Base-by-base conservation (phyloP, 345 rosid genomes). In the Triadica sebifera region DNA sequence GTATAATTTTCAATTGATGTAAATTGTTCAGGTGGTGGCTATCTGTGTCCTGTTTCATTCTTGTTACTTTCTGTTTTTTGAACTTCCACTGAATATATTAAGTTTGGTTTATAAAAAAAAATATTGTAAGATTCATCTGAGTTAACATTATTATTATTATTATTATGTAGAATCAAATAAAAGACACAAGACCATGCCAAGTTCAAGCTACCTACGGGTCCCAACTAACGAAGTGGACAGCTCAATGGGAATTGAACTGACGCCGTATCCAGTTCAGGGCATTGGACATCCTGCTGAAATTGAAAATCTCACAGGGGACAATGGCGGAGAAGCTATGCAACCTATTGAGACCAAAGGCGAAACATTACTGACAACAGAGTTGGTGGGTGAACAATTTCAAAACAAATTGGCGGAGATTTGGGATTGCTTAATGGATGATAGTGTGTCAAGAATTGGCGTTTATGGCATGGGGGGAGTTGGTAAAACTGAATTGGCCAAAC, bases 381-480 rank as follows among this genome's bases (percentile, higher is more conserved):
- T 57, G 8, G 34, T 22, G 8, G 74, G 65, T 43, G 15, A 20
- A 25, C 53, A 16, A 20, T 57, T 39, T 58, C 9, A 41, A 5
- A 58, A 3, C 1, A 5, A 38, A 7, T 19, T 6, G 41, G n/a
- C 24, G 4, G 29, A 13, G 53, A 71, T 43, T 15, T 43, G 12
- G 49, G 17, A 19, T 19, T 61, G 45, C 34, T 69, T 71, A 22
- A 45, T 15, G 67, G 17, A 59, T 5, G 76, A 65, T 46, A 24
- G 49, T 1, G 52, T 76, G 20, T 37, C 22, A 17, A 19, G 22
- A 5, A 50, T 77, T 57, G 76, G 80, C 25, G 58, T 77, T 15
- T 72, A 41, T 65, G 80, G 76, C 41, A 77, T 57, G 76, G 76
- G 55, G 5, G 80, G 72, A 25, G 60, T 45, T 0, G 80, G 80